phyloP scores from a whole-genome alignment of 2,329 filamentous ascomycete species.

The Alternaria triticina region DNA sequence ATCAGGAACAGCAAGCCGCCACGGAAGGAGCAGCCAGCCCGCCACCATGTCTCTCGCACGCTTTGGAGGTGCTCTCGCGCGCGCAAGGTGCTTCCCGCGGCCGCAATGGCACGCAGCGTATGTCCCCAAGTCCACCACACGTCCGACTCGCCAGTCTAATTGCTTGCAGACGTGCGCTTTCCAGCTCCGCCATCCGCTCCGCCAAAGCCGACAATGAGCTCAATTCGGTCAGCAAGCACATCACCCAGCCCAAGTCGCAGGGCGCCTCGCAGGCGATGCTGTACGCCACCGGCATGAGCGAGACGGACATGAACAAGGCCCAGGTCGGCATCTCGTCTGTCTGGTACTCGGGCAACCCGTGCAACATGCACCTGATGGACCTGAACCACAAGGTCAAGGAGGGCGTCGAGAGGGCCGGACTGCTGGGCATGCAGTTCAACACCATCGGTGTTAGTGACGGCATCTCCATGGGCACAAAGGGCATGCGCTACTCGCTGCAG shows the following conservation, averaged over 20 bases:
- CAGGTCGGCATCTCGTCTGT: slow-evolving; percentile 98
- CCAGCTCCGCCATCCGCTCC: slow-evolving; percentile 39
- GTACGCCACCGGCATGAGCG: slow-evolving; percentile 88
- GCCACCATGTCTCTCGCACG: slow-evolving; percentile 45
- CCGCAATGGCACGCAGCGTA: slow-evolving; percentile 45
- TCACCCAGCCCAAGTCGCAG: slow-evolving; percentile 98
- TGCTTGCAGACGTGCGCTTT: slow-evolving; percentile 41
- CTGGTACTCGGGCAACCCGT: slow-evolving; percentile 98
- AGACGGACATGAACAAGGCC: slow-evolving; percentile 91
- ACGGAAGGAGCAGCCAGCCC: slow-evolving; percentile 24
- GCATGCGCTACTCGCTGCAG: slow-evolving; percentile 95
- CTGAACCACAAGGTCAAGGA: slow-evolving; percentile 80
- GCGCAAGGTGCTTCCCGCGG: slow-evolving; percentile 38
- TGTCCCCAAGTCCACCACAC: not conserved
- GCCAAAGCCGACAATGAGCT: slow-evolving; percentile 45
- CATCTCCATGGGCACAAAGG: slow-evolving; percentile 97
- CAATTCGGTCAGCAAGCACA: slow-evolving; percentile 82
- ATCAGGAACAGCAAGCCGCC: slow-evolving; percentile 11
- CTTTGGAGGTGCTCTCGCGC: slow-evolving; percentile 41
- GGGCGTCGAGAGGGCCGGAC: slow-evolving; percentile 74
- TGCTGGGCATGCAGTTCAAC: slow-evolving; percentile 97
- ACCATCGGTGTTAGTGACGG: slow-evolving; percentile 97
- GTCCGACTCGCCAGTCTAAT: slow-evolving; percentile 20
- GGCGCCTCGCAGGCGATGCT: slow-evolving; percentile 99
- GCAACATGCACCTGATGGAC: slow-evolving; percentile 98